A percentile compares a stretch with the other conserved stretches of the same genome.
phyloP scores from a whole-genome alignment of 768 basidiomycete genomes.

The Lactarius indigo region DNA sequence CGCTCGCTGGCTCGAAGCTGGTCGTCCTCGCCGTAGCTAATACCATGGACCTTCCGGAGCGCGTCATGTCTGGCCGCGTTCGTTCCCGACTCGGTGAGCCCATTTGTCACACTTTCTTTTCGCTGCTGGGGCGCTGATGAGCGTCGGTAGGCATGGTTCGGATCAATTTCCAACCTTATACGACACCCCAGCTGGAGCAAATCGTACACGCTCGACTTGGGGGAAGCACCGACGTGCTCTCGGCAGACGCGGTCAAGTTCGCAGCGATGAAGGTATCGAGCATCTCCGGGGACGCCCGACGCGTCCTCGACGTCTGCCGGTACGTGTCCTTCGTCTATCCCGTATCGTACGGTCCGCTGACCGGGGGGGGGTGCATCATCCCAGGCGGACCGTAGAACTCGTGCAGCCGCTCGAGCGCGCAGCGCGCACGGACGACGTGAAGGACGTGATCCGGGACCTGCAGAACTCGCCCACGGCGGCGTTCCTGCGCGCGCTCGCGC shows the following conservation, averaged over 20 bases:
- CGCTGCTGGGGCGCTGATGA: not conserved
- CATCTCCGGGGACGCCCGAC: slow-evolving; percentile 91
- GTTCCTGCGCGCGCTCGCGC: slow-evolving; percentile 75
- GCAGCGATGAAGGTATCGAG: slow-evolving; percentile 75
- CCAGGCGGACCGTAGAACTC: slow-evolving; percentile 80
- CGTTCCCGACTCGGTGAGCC: slow-evolving; percentile 81
- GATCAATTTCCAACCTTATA: slow-evolving; percentile 92
- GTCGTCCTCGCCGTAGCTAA: slow-evolving; percentile 97
- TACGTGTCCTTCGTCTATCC: slow-evolving; percentile 35
- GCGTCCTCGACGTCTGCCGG: slow-evolving; percentile 92
- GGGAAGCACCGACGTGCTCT: slow-evolving; percentile 51
- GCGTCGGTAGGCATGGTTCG: slow-evolving; percentile 63
- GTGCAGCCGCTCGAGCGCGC: slow-evolving; percentile 48
- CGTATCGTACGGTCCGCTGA: not conserved
- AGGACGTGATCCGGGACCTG: slow-evolving; percentile 76
- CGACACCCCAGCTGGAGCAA: slow-evolving; percentile 66
- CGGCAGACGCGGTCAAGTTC: slow-evolving; percentile 72
- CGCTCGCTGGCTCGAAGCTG: slow-evolving; percentile 78
- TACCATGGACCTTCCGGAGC: slow-evolving; percentile 95
- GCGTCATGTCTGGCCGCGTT: slow-evolving; percentile 89
- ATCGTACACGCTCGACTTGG: slow-evolving; percentile 83
- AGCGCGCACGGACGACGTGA: slow-evolving; percentile 69
- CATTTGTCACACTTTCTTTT: not conserved
- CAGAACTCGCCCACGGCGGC: slow-evolving; percentile 88
- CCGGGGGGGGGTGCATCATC: no score